Conservation (phyloP, 2,329 filamentous ascomycete species). For the Zymoseptoria ardabiliae region DNA sequence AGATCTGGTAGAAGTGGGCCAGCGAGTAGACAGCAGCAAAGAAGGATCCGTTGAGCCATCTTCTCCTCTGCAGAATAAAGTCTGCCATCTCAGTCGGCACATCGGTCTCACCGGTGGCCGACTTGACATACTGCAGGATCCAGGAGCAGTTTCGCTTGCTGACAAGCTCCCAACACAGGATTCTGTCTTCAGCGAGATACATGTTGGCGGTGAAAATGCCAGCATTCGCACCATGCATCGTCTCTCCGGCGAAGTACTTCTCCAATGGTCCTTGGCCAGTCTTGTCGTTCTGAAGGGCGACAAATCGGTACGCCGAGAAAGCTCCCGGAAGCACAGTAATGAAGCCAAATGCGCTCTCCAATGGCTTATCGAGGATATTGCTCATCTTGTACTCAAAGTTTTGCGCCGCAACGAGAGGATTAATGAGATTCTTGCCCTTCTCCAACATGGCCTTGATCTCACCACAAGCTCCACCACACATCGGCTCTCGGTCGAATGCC, state of each 20-base stretch:
- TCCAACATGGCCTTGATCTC: conserved; percentile 98
- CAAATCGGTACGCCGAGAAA: conserved; percentile 94
- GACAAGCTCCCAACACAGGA: conserved; percentile 96
- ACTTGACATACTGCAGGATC: conserved; percentile 98
- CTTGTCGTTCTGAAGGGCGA: conserved; percentile 94
- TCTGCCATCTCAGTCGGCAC: conserved; percentile 92
- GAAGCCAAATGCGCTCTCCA: conserved; percentile 96
- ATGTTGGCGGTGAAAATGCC: conserved; percentile 99
- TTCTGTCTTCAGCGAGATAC: conserved; percentile 98
- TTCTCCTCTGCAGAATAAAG: conserved; percentile 87
- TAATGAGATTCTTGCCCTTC: conserved; percentile 78
- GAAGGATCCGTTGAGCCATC: conserved; percentile 97
- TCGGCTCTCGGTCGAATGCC: conserved; percentile 93
- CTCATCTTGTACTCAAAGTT: conserved; percentile 99
- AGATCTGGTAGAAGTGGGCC: conserved; percentile 92
- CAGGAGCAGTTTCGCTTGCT: conserved; percentile 96
- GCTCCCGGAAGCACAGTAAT: conserved; percentile 94
- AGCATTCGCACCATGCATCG: conserved; percentile 84
- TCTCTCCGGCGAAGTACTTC: conserved; percentile 96
- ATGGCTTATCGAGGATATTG: conserved; percentile 95
- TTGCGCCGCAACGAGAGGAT: conserved; percentile 89
- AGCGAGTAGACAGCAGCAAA: conserved; percentile 95
- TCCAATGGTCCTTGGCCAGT: conserved; percentile 85
- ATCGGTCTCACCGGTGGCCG: conserved; percentile 91
- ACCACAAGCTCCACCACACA: conserved; percentile 94